Evolutionary conservation across 1,284 basidiomycete genomes (phyloP).

Genomic region (Tilletia setariae): DNA sequence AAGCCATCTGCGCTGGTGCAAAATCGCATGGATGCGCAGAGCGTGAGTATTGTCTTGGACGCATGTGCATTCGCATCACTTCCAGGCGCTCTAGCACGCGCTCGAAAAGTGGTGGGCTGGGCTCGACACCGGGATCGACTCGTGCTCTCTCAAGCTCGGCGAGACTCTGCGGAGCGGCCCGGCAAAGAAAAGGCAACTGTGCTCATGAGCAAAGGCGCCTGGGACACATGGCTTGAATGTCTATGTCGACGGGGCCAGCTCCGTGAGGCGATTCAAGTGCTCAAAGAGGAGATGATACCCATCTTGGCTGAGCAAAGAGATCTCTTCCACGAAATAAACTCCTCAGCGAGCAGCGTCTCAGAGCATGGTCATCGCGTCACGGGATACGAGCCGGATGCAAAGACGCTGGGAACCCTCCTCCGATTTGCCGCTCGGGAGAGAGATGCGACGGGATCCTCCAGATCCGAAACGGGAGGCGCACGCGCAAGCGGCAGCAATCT

Average conservation of each 20-base stretch:
- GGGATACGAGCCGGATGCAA: not conserved
- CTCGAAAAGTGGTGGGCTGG: not conserved
- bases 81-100: not conserved
- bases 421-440: constrained; percentile 7
- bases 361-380: not conserved
- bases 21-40: not conserved
- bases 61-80: not conserved
- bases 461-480: not conserved
- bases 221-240: not conserved
- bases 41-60: constrained; percentile 5
- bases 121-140: not conserved
- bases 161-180: not conserved
- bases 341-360: too few species aligned
- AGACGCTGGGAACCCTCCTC: constrained; percentile 4
- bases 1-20: too few species aligned
- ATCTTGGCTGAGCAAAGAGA: not conserved
- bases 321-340: not conserved
- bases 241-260: not conserved
- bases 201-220: constrained; percentile 4
- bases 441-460: not conserved
- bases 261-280: not conserved
- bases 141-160: not conserved
- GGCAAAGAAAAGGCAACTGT: not conserved
- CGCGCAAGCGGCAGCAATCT: not conserved
- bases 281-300: not conserved